Conservation (phyloP, 352 stramenopile genomes). For the Pythium vanterpoolii region DNA sequence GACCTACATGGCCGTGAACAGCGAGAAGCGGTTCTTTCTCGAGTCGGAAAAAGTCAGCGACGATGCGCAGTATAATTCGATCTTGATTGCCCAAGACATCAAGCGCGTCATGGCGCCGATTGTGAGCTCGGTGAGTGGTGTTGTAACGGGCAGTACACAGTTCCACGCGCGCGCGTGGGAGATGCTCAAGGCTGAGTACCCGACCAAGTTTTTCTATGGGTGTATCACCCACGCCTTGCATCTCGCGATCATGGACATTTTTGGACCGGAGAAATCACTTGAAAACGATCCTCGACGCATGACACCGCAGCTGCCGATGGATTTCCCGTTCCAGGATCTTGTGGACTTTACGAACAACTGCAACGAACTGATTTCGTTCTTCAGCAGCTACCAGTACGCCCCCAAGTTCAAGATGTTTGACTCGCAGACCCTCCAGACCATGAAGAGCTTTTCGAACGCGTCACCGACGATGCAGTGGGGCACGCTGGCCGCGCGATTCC, state of each 20-base stretch:
- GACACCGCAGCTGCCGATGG: slow-evolving; percentile 61
- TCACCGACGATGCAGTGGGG: slow-evolving; percentile 66
- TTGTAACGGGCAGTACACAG: slow-evolving; percentile 73
- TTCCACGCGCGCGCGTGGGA: slow-evolving; percentile 76
- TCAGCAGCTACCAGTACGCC: slow-evolving; percentile 77
- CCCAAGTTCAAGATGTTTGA: slow-evolving; percentile 78
- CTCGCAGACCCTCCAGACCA: slow-evolving; percentile 60
- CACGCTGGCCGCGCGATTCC: slow-evolving; percentile 62
- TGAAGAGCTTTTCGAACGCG: slow-evolving; percentile 71
- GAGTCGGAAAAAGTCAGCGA: slow-evolving; percentile 69
- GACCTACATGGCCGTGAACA: slow-evolving; percentile 79
- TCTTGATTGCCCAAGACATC: slow-evolving; percentile 81
- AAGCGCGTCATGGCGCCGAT: slow-evolving; percentile 80
- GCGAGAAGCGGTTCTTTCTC: slow-evolving; percentile 76
- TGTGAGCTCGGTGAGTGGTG: slow-evolving; percentile 60
- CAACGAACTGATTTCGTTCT: slow-evolving; percentile 75
- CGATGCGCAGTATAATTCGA: slow-evolving; percentile 68
- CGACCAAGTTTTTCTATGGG: slow-evolving; percentile 86
- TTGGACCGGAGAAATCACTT: slow-evolving; percentile 62
- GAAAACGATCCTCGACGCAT: slow-evolving; percentile 67
- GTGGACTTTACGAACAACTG: slow-evolving; percentile 73
- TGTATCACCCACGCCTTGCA: slow-evolving; percentile 81
- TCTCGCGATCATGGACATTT: slow-evolving; percentile 81
- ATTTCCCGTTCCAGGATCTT: slow-evolving; percentile 79
- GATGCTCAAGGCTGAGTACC: slow-evolving; percentile 80